Evolutionary conservation across 2,329 filamentous ascomycete species (phyloP).

Genomic region (Clonostachys rhizophaga): DNA sequence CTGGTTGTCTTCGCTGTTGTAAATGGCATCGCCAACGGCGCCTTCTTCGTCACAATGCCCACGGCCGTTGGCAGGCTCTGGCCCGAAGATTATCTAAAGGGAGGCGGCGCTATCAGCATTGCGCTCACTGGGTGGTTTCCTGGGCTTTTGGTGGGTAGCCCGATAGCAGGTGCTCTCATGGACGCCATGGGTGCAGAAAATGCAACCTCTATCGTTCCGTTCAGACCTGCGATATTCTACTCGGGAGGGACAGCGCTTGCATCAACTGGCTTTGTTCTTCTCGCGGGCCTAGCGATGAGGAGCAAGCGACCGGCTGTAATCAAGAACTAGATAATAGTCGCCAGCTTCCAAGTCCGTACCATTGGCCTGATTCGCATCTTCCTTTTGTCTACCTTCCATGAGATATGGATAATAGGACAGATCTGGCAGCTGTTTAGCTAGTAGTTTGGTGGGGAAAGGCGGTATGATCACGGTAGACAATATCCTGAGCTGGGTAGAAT

Average conservation of each 20-base stretch:
- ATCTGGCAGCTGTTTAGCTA: too few relatives aligned
- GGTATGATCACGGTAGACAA: too few relatives aligned
- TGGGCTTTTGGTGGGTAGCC: constrained; percentile 2
- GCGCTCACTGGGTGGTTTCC: constrained; percentile 3
- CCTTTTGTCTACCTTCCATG: too few relatives aligned
- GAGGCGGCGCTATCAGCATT: constrained; percentile 2
- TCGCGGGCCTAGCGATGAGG: neutral
- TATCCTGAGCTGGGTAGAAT: too few relatives aligned
- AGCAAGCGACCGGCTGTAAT: too few relatives aligned
- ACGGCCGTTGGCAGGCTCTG: constrained; percentile 40
- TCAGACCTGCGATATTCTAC: constrained; percentile 4
- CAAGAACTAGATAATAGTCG: too few relatives aligned
- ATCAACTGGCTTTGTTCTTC: neutral
- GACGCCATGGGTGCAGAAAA: constrained; percentile 2
- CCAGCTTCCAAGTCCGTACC: too few relatives aligned
- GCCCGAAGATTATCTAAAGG: neutral
- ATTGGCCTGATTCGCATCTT: too few relatives aligned
- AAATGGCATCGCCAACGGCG: constrained; percentile 54
- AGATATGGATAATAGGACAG: too few relatives aligned
- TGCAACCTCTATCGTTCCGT: constrained; percentile 1
- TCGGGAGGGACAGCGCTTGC: neutral
- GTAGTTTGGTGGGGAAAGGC: too few relatives aligned
- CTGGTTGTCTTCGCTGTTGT: constrained; percentile 49
- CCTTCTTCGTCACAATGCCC: constrained; percentile 57
- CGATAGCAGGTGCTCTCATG: constrained; percentile 3